Evolutionary conservation across 495 filamentous ascomycete species (phyloP).

Genomic region (Clavariopsis aquatica): DNA sequence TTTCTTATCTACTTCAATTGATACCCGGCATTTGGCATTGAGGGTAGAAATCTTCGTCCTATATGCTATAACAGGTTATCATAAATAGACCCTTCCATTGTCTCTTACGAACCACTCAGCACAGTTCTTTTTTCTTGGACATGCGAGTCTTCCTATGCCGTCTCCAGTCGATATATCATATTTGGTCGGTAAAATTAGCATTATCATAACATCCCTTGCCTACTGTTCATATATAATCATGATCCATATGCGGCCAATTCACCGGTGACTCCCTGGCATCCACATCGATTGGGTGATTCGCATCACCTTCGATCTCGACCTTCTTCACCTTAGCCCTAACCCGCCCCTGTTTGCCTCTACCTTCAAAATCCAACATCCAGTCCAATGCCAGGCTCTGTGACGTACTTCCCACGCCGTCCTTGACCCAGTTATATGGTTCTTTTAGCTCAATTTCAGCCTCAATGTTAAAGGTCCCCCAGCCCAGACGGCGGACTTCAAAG

Average conservation of each 20-base stretch:
- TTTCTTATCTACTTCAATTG: too few species aligned
- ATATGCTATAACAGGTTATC: too few species aligned
- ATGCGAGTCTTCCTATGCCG: too few species aligned
- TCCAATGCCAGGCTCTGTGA: constrained; percentile 28
- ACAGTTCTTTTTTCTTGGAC: too few species aligned
- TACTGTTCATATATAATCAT: not conserved
- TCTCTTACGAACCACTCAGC: too few species aligned
- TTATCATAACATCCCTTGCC: not conserved
- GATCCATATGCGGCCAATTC: not conserved
- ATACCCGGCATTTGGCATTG: too few species aligned
- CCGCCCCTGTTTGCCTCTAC: constrained; percentile 33
- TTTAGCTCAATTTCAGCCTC: constrained; percentile 27
- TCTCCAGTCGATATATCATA: too few species aligned
- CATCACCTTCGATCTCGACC: constrained; percentile 14
- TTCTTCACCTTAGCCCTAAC: constrained; percentile 35
- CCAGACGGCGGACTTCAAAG: constrained; percentile 34
- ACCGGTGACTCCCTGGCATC: not conserved
- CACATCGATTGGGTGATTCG: not conserved
- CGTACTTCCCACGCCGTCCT: constrained; percentile 19
- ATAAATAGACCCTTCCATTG: too few species aligned
- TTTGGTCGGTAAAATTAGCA: too few species aligned
- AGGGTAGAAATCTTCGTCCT: too few species aligned
- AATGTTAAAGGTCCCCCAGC: constrained; percentile 41
- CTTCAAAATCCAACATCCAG: constrained; percentile 38
- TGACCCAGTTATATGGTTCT: constrained; percentile 34